Evolutionary conservation across 345 rosid genomes (phyloP), one percentile per base, ranked within the genome.

Genomic region (Camelina hispida): DNA sequence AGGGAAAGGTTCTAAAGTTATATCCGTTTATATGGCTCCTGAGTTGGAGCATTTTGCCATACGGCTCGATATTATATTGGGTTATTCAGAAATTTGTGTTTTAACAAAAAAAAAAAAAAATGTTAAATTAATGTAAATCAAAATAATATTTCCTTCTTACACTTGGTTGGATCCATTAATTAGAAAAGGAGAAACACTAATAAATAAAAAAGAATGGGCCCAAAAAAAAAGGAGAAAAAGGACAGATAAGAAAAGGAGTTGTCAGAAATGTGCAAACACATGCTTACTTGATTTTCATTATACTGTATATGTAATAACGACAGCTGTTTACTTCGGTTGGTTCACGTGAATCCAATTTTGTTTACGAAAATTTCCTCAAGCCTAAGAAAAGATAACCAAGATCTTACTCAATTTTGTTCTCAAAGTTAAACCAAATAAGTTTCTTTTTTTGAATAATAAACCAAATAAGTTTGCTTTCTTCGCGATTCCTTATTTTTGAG

Each of bases 201-300:
- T 35, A 37, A 25, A 6, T 3, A 16, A 43, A 54, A 23, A 14
- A 12, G 30, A 61, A 68, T 23, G 50, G 65, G 47, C 57, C 74
- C 69, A 34, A 32, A 10, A n/a, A n/a, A 48, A 40, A 58, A 40
- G 51, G 3, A 8, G 23, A n/a, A 34, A 20, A 56, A 50, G 52
- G 59, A 76, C 70, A 76, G 79, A 76, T 69, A 69, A 62, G 79
- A 61, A 62, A 76, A 69, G 65, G 79, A 62, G 69, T 53, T 69
- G 79, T 69, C 79, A 76, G 79, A 69, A 54, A 68, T 76, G 74
- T 76, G 79, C 58, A 69, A 54, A 69, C 75, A 76, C 79, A 76
- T 76, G 69, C 47, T 75, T 38, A 50, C 63, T 68, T 76, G 6
- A 16, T 62, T 69, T 76, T 53, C 30, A 28, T 28, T 28, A 28